These are phyloP conservation scores for Agrocybe pediades DNA, from an alignment of 768 basidiomycete genomes.

Conservation along the genomic window DNA sequence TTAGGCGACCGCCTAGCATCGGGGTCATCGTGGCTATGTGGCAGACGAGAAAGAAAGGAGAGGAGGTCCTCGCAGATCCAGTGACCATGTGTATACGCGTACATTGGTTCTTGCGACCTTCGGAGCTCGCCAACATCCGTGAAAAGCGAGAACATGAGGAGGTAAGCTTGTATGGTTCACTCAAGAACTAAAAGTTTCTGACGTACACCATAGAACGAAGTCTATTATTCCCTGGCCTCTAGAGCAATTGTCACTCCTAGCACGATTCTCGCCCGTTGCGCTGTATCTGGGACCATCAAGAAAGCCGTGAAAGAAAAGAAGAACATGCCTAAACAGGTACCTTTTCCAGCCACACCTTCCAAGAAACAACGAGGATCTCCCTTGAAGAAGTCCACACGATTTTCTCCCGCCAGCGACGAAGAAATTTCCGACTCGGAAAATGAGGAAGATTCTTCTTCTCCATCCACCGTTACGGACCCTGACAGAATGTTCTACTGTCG, in stretches of 20 bases:
- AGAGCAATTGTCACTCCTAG: constrained; percentile 51
- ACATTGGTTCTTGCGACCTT: constrained; percentile 77
- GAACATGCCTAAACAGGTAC: constrained; percentile 10
- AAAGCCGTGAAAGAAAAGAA: constrained; percentile 7
- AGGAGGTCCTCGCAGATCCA: constrained; percentile 29
- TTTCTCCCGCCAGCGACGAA: constrained; percentile 12
- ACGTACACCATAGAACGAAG: constrained; percentile 59
- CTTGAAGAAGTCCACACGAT: constrained; percentile 22
- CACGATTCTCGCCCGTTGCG: constrained; percentile 53
- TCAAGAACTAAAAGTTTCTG: not conserved
- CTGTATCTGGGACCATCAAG: constrained; percentile 36
- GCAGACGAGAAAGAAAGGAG: constrained; percentile 43
- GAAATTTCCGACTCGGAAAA: constrained; percentile 18
- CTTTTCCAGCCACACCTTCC: constrained; percentile 20
- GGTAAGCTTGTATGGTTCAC: constrained; percentile 51
- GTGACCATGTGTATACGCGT: constrained; percentile 57
- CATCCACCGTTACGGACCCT: constrained; percentile 14
- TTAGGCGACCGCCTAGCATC: constrained; percentile 54
- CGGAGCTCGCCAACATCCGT: constrained; percentile 60
- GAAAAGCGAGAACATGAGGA: constrained; percentile 61
- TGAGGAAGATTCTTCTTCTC: constrained; percentile 15
- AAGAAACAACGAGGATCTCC: constrained; percentile 17
- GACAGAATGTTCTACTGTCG: constrained; percentile 52
- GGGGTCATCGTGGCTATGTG: constrained; percentile 75
- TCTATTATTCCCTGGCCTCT: constrained; percentile 63